A percentile compares a stretch with the other conserved stretches of the same genome.
Conservation (phyloP, 441 rosid genomes). For the Daphne laureola region DNA sequence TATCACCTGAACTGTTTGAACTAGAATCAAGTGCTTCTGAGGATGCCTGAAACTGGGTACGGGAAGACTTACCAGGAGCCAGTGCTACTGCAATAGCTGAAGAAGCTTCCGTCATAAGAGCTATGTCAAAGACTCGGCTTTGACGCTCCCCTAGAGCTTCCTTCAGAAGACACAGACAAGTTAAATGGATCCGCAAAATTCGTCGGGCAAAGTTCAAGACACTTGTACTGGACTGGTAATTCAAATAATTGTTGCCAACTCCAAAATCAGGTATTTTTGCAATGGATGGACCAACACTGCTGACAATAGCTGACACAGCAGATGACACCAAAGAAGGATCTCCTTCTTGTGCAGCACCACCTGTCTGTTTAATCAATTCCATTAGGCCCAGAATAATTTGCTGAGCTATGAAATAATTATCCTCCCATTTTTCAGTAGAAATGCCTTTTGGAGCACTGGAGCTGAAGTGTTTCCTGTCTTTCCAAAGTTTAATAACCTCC, state of each 20-base stretch:
- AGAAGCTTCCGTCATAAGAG: constrained; percentile 91
- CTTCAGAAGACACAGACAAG: constrained; percentile 76
- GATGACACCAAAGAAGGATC: constrained; percentile 95
- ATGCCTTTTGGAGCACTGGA: constrained; percentile 46
- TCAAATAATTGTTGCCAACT: constrained; percentile 38
- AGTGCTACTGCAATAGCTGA: constrained; percentile 64
- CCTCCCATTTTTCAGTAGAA: constrained; percentile 56
- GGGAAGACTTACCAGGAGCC: constrained; percentile 75
- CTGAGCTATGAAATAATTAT: constrained; percentile 78
- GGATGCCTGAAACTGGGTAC: constrained; percentile 69
- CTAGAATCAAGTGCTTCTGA: constrained; percentile 70
- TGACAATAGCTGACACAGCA: constrained; percentile 84
- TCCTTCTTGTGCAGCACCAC: constrained; percentile 99
- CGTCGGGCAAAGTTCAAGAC: constrained; percentile 53
- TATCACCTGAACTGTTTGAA: constrained; percentile 41
- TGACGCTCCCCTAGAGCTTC: constrained; percentile 99
- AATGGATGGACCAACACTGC: constrained; percentile 56
- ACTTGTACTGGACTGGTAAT: constrained; percentile 36
- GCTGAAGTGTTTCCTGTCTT: constrained; percentile 58
- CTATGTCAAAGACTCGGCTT: constrained; percentile 91
- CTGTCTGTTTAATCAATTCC: constrained; percentile 87
- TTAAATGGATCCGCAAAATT: constrained; percentile 71
- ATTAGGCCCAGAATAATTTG: constrained; percentile 64
- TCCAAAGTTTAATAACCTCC: constrained; percentile 50
- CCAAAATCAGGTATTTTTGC: constrained; percentile 72